Percentiles rank a stretch among this genome's conserved stretches.
phyloP scores from a whole-genome alignment of 108 stramenopile genomes.

The Chaetoceros muelleri region DNA sequence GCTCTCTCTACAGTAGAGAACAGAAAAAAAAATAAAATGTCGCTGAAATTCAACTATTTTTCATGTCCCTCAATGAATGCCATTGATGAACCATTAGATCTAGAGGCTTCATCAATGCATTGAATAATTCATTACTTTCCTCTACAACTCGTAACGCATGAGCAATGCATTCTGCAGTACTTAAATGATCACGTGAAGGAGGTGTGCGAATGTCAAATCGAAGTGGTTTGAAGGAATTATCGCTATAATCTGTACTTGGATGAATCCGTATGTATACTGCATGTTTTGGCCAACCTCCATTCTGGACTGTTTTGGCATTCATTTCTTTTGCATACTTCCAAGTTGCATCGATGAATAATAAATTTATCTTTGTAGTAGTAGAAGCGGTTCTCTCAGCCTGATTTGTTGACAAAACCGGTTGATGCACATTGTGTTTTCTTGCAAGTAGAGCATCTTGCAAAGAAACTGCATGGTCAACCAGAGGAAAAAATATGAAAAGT shows the following conservation, averaged over 20 bases:
- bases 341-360: slow-evolving; percentile 66
- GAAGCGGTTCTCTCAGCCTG: too few relatives aligned
- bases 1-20: too few relatives aligned
- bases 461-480: slow-evolving; percentile 21
- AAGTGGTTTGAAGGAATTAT: background rate
- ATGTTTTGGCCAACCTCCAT: background rate
- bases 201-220: slow-evolving; percentile 53
- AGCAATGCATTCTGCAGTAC: slow-evolving; percentile 66
- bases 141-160: slow-evolving; percentile 46
- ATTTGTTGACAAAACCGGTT: too few relatives aligned
- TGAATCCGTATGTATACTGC: background rate
- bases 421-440: too few relatives aligned
- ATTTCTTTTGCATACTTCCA: slow-evolving; percentile 78
- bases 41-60: too few relatives aligned
- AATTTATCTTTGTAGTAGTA: slow-evolving; percentile 33
- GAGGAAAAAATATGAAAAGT: slow-evolving; percentile 25
- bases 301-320: slow-evolving; percentile 28
- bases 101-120: slow-evolving; percentile 43
- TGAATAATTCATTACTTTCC: slow-evolving; percentile 29
- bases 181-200: slow-evolving; percentile 40
- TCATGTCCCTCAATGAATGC: slow-evolving; percentile 20
- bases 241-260: background rate
- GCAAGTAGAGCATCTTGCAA: slow-evolving; percentile 26
- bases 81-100: slow-evolving; percentile 61
- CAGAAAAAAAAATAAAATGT: too few relatives aligned